Conservation (phyloP, 2,329 filamentous ascomycete genomes). For the Diplocarpon rosae region DNA sequence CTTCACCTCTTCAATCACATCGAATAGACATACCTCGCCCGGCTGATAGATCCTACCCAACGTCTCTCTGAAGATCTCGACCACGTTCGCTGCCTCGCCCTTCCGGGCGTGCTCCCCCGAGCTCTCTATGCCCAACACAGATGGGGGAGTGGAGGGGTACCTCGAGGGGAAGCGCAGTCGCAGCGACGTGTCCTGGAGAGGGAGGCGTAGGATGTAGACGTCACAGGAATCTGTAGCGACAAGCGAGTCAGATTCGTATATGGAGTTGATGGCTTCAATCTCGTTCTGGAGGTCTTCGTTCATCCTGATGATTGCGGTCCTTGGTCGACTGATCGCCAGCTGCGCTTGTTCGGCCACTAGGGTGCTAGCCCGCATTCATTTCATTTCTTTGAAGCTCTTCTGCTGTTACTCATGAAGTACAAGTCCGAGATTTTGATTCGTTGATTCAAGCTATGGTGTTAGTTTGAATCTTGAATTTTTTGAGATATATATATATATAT, state of each 20-base stretch:
- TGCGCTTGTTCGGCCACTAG: no score
- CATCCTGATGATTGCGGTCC: slow-evolving; percentile 15
- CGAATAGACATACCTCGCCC: slow-evolving; percentile 78
- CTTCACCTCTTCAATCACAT: slow-evolving; percentile 69
- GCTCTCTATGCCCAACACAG: slow-evolving; percentile 67
- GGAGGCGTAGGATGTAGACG: slow-evolving; percentile 55
- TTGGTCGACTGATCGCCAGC: slow-evolving; percentile 1
- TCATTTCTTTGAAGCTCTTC: no score
- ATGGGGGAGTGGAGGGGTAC: slow-evolving; percentile 68
- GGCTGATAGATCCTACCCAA: slow-evolving; percentile 57
- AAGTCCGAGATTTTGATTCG: no score
- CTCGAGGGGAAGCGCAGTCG: slow-evolving; percentile 56
- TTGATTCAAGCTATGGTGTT: no score
- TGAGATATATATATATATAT: no score
- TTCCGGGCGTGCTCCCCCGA: slow-evolving; percentile 56
- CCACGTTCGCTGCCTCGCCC: slow-evolving; percentile 60
- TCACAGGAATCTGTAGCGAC: slow-evolving; percentile 29
- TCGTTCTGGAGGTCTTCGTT: slow-evolving; percentile 51
- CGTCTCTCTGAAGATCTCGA: slow-evolving; percentile 57
- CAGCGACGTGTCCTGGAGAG: slow-evolving; percentile 43
- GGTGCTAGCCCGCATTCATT: no score
- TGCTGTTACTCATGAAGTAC: no score
- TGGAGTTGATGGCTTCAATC: slow-evolving; percentile 72
- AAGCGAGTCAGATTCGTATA: slow-evolving; percentile 63
- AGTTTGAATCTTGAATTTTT: no score